Conservation (phyloP, 148 eudicot genomes). For the Rhododendron molle region DNA sequence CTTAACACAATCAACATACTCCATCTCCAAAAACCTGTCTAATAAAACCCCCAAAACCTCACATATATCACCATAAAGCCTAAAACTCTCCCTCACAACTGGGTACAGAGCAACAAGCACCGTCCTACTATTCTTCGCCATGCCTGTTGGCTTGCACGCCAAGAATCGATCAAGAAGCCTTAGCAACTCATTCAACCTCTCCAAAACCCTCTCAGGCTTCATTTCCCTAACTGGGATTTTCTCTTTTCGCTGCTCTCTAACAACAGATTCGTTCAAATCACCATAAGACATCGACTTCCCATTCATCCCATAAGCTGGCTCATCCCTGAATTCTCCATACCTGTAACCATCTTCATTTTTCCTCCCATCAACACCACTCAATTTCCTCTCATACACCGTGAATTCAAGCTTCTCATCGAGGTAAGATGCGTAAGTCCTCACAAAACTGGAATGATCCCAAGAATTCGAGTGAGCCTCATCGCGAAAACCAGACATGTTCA, state of each 20-base stretch:
- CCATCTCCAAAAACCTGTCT: conserved; percentile 47
- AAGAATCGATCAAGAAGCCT: conserved; percentile 45
- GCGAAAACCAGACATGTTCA: conserved; percentile 50
- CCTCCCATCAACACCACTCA: conserved; percentile 9
- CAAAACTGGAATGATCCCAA: conserved; percentile 56
- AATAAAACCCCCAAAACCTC: conserved; percentile 40
- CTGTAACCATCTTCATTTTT: conserved; percentile 6
- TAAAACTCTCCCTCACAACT: conserved; percentile 56
- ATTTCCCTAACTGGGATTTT: conserved; percentile 33
- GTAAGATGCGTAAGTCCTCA: conserved; percentile 47
- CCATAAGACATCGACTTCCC: conserved; percentile 25
- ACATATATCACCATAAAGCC: conserved; percentile 46
- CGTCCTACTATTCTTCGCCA: conserved; percentile 33
- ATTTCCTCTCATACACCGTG: conserved; percentile 26
- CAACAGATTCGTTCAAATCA: conserved; percentile 17
- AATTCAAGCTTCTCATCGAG: conserved; percentile 50
- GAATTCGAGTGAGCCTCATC: conserved; percentile 53
- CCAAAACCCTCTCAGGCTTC: conserved; percentile 39
- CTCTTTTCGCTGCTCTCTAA: conserved; percentile 14
- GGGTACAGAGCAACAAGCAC: conserved; percentile 44
- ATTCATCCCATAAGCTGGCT: conserved; percentile 15
- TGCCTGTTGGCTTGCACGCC: conserved; percentile 38
- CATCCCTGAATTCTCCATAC: conserved; percentile 14
- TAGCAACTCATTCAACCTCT: conserved; percentile 39
- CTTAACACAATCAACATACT: conserved; percentile 41